Conservation (phyloP, 768 basidiomycete genomes). For the Psilocybe azurescens region DNA sequence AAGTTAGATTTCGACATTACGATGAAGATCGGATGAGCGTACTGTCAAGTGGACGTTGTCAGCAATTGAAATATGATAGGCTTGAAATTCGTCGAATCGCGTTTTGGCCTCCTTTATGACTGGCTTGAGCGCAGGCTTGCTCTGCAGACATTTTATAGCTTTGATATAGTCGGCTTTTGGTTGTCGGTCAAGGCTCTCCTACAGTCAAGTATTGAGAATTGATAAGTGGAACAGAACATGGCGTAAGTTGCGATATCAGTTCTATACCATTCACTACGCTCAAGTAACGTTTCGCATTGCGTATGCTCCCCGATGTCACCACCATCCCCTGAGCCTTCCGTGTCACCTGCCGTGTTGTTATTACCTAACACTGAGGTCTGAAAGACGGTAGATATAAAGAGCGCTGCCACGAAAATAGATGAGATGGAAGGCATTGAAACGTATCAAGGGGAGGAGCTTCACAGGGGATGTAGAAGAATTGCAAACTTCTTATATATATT, state of each 20-base stretch:
- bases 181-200: conserved; percentile 30
- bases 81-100: conserved; percentile 44
- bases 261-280: conserved; percentile 21
- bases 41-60: conserved; percentile 37
- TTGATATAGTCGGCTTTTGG: conserved; percentile 32
- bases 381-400: not conserved
- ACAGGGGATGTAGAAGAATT: not conserved
- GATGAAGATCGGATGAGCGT: conserved; percentile 14
- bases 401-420: not conserved
- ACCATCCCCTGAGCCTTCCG: not conserved
- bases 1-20: conserved; percentile 5
- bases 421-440: not conserved
- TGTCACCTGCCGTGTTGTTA: not conserved
- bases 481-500: not conserved
- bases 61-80: conserved; percentile 33
- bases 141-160: conserved; percentile 34
- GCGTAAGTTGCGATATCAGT: not conserved
- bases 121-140: conserved; percentile 24
- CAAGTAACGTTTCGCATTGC: conserved; percentile 9
- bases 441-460: not conserved
- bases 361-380: not conserved
- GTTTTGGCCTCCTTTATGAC: conserved; percentile 26
- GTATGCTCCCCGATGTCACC: not conserved
- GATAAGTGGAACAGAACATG: not conserved
- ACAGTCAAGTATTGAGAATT: not conserved